A percentile compares a stretch with the other conserved stretches of the same genome.
Conservation (phyloP, 768 basidiomycete species). For the Stropharia rugosoannulata region DNA sequence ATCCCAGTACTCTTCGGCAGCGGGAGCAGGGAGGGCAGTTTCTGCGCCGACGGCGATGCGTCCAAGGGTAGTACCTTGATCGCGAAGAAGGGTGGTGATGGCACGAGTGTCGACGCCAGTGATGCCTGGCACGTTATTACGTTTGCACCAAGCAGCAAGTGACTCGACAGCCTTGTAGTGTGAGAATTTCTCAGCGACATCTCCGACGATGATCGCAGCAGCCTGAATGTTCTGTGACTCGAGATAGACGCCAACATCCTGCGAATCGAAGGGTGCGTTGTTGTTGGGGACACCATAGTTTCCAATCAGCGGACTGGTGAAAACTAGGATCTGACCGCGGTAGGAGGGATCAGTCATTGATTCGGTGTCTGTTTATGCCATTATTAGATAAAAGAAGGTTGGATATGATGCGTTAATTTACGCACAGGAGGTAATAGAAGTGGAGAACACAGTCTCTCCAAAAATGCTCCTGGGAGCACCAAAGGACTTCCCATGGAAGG, state of each 20-base stretch:
- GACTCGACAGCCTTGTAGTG: constrained; percentile 95
- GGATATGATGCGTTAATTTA: neutral
- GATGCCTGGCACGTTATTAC: constrained; percentile 87
- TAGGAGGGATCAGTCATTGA: constrained; percentile 99
- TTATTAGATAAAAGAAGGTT: constrained; percentile 10
- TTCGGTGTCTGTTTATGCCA: constrained; percentile 74
- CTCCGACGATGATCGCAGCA: constrained; percentile 88
- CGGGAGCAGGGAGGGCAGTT: constrained; percentile 56
- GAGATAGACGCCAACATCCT: constrained; percentile 83
- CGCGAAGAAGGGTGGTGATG: constrained; percentile 88
- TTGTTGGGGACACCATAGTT: constrained; percentile 97
- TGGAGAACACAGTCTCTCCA: constrained; percentile 98
- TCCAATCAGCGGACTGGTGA: constrained; percentile 97
- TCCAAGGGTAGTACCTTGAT: constrained; percentile 96
- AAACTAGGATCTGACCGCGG: constrained; percentile 96
- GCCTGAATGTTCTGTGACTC: constrained; percentile 92
- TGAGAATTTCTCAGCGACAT: constrained; percentile 93
- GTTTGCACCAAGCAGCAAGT: constrained; percentile 89
- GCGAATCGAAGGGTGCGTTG: constrained; percentile 63
- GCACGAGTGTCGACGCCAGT: constrained; percentile 98
- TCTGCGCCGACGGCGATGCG: constrained; percentile 84
- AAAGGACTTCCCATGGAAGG: constrained; percentile 87
- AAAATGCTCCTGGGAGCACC: constrained; percentile 84
- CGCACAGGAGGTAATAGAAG: constrained; percentile 95
- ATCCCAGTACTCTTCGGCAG: constrained; percentile 83